These are phyloP conservation scores for Termitomyces sp. DNA, from an alignment of 768 basidiomycete genomes.

Conservation along the genomic window DNA sequence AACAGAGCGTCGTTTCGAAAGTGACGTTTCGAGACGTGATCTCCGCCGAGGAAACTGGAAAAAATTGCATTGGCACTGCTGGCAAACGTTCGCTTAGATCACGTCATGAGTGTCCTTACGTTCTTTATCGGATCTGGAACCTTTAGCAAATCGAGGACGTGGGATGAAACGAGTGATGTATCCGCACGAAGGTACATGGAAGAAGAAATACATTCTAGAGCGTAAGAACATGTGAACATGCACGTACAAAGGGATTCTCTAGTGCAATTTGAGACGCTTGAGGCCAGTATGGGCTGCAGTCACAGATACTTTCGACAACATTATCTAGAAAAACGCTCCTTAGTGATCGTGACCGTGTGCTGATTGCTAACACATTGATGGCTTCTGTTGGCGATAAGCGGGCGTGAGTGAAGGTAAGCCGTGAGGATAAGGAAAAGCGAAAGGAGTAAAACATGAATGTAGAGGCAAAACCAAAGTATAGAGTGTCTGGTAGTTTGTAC, in stretches of 20 bases:
- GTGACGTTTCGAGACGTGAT: constrained; percentile 3
- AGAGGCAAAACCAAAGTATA: not conserved
- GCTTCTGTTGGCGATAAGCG: constrained; percentile 22
- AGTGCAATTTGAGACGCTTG: not conserved
- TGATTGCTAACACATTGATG: constrained; percentile 21
- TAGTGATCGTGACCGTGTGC: constrained; percentile 30
- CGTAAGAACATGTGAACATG: not conserved
- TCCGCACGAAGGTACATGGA: not conserved
- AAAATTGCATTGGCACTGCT: not conserved
- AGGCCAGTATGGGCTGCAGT: not conserved
- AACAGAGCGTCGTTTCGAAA: no score
- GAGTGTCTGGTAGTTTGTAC: not conserved
- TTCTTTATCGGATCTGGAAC: constrained; percentile 6
- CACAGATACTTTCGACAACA: no score
- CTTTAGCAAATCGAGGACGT: constrained; percentile 5
- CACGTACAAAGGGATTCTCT: no score
- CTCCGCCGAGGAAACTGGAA: not conserved
- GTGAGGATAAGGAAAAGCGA: not conserved
- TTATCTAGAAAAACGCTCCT: constrained; percentile 9
- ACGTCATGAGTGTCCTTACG: constrained; percentile 2
- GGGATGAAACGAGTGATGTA: constrained; percentile 16
- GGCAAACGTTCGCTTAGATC: not conserved
- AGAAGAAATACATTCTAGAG: not conserved
- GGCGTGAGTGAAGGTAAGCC: not conserved
- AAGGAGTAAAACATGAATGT: not conserved